Evolutionary conservation across 163 green algal genomes (phyloP), one percentile per base, ranked within the genome.

Genomic region (Chlamydomonas reinhardtii): DNA sequence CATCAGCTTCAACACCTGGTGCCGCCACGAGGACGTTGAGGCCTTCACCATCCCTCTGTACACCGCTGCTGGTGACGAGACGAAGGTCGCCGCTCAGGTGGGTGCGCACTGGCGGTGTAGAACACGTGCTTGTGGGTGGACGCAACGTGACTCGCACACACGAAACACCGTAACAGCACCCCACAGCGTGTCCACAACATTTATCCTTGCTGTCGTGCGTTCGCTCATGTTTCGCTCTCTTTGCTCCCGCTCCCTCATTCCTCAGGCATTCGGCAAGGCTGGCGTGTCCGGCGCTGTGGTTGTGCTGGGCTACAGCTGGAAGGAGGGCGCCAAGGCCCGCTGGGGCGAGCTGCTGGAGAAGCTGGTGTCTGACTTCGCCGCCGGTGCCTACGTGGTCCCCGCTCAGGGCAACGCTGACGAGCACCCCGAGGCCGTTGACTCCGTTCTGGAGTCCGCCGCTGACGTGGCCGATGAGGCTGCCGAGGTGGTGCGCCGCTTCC

Each of bases 251-350:
- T 34, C 24, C 2, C 25, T 61, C 20, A 8, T 34, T 17, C 35
- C 22, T 65, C 66, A 84, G 77, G 77, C 66, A 35, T 84, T 84
- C 19, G 65, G 77, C 43, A 84, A 84, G 77, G 77, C 25, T 35
- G 68, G 65, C 20, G 61, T 20, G 35, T 32, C 43, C 17, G 77
- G 77, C 17, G 77, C 77, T 27, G 66, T 84, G 24, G 77, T 84
- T 1, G 74, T 66, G 43, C 4, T 84, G 6, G 65, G 65, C 27
- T 84, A 84, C 48, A 61, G 62, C 65, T 84, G 77, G 77, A 76
- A 35, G 43, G 77, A 84, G 35, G 77, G 77, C 43, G 0, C 66
- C 32, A 43, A 76, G 54, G 39, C 32, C 1, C 65, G 70, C 66
- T 84, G 77, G 77, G 77, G 77, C 43, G 66, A 19, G 2, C 77